Evolutionary conservation across 2,329 filamentous ascomycete species (phyloP).

Genomic region (Talaromyces verruculosus): DNA sequence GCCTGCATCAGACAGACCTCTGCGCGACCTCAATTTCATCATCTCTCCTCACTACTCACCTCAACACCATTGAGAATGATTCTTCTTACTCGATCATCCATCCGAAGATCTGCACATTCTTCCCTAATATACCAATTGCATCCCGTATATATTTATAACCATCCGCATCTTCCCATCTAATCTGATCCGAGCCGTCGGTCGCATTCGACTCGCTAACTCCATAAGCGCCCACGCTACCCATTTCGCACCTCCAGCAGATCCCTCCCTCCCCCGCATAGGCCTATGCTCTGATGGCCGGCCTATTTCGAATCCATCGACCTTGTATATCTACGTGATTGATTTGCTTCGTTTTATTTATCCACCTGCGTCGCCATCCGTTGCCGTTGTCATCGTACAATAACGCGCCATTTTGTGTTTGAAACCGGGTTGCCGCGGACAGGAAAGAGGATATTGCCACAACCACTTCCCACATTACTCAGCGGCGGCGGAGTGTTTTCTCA

Average conservation of each 20-base stretch:
- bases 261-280: background rate
- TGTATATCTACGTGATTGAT: slow-evolving; percentile 1
- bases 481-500: background rate
- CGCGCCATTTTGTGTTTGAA: slow-evolving; percentile 6
- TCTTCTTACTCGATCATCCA: background rate
- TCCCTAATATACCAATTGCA: background rate
- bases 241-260: slow-evolving; percentile 3
- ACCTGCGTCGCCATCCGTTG: background rate
- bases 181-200: background rate
- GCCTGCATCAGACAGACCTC: background rate
- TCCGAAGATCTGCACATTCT: background rate
- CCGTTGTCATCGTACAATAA: background rate
- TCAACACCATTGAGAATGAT: background rate
- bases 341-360: background rate
- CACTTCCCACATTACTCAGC: slow-evolving; percentile 12
- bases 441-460: slow-evolving; percentile 2
- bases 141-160: background rate
- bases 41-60: background rate
- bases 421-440: slow-evolving; percentile 6
- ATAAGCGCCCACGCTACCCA: slow-evolving; percentile 11
- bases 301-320: background rate
- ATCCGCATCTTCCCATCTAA: background rate
- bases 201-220: background rate
- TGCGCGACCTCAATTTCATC: background rate
- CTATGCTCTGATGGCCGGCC: background rate